Percentiles rank a stretch among this genome's conserved stretches.
phyloP scores from a whole-genome alignment of 2,329 filamentous ascomycete genomes.

The Pseudogymnoascus sp. region DNA sequence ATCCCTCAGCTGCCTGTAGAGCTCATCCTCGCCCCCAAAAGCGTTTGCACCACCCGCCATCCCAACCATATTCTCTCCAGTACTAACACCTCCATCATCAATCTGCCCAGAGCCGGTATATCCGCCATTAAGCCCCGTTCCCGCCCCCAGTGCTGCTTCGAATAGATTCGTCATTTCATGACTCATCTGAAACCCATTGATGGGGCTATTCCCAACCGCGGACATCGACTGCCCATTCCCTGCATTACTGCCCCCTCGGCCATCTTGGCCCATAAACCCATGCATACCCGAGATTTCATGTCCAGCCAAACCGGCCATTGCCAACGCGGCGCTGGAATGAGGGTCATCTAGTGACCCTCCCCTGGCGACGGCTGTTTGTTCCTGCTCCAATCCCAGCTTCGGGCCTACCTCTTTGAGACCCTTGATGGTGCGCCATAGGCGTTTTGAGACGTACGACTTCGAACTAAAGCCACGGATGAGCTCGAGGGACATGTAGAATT shows the following conservation, averaged over 20 bases:
- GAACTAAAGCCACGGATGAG: slow-evolving; percentile 64
- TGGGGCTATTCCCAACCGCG: slow-evolving; percentile 17
- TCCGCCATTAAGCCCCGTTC: slow-evolving; percentile 12
- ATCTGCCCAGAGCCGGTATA: slow-evolving; percentile 14
- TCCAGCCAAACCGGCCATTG: slow-evolving; percentile 46
- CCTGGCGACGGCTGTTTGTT: slow-evolving; percentile 15
- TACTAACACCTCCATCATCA: slow-evolving; percentile 19
- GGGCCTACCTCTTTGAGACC: slow-evolving; percentile 65
- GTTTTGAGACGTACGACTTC: slow-evolving; percentile 62
- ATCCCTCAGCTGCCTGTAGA: slow-evolving; percentile 27
- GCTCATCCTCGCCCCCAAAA: slow-evolving; percentile 28
- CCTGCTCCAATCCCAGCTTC: slow-evolving; percentile 49
- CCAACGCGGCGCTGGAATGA: slow-evolving; percentile 44
- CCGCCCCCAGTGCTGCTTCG: slow-evolving; percentile 25
- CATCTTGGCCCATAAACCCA: slow-evolving; percentile 11
- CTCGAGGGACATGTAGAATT: slow-evolving; percentile 72
- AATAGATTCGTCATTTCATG: slow-evolving; percentile 30
- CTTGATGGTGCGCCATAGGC: slow-evolving; percentile 64
- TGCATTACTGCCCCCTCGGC: background rate
- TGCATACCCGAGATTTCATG: slow-evolving; percentile 25
- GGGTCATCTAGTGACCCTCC: slow-evolving; percentile 34
- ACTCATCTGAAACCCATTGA: slow-evolving; percentile 30
- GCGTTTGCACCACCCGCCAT: slow-evolving; percentile 16
- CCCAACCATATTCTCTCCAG: slow-evolving; percentile 16
- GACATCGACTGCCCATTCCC: slow-evolving; percentile 16